Base-by-base conservation (phyloP, 139 green algal genomes). In the Ettlia oleoabundans region DNA sequence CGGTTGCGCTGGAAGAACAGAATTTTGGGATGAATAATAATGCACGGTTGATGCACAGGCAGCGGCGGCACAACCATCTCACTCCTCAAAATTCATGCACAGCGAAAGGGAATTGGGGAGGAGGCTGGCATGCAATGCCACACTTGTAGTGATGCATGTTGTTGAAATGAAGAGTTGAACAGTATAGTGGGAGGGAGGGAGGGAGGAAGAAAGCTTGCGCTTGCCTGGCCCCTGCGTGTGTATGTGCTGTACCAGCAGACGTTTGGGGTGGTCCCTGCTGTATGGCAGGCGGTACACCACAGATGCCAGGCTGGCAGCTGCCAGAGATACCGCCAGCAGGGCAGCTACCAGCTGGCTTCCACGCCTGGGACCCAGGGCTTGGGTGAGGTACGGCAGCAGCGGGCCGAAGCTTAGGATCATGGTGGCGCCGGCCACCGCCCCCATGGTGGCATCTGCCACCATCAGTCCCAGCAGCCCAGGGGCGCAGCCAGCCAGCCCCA, bases 241-340 rank as follows among this genome's bases (percentile, higher is more conserved):
- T 24, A 86, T 53, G 68, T 89, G 85, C 85, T 89, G 83, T 28
- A 89, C 47, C 63, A 89, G 61, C 42, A 89, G 55, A 33, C 85
- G 74, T 61, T 89, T 89, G 58, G 85, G 85, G 69, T 77, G 68
- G 35, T 71, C 67, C 2, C 69, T 15, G 43, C 42, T 75, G 64
- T 85, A 89, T 19, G 79, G 64, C 21, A 51, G 66, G 30, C 22
- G 47, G 6, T 42, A 38, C 64, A 33, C 5, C 22, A 21, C 28
- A 7, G 43, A 74, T 6, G 30, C 52, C 32, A 15, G 63, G 10
- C 41, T 42, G 5, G 68, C 40, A 38, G 77, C 53, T 41, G 28
- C 33, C 71, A 51, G 33, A 26, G 58, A 47, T 26, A 37, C 40
- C 15, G 47, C 69, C 81, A 76, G 80, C 53, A 69, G 26, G 1